Evolutionary conservation across 257 asterid genomes (phyloP), one percentile per base, ranked within the genome.

Genomic region (Lycium barbarum): DNA sequence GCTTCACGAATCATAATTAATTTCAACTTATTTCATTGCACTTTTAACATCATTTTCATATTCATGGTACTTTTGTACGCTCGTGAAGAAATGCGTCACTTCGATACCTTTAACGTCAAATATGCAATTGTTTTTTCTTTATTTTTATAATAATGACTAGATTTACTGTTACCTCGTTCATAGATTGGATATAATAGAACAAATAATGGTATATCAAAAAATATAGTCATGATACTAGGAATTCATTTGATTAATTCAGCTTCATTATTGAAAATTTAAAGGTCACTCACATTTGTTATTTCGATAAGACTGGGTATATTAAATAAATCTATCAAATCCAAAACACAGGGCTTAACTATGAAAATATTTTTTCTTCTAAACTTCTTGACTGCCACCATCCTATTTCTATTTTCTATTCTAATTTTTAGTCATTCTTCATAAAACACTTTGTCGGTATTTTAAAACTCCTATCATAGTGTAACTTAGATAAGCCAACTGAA

Each of bases 71-170:
- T 7, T 67, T 35, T 9, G 14, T 67, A 35, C 2, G 6, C 43
- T 35, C 17, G 1, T 6, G 12, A 67, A 67, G 17, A 26, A 1
- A 4, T 26, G 33, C 33, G 33, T 26, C 7, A 1, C 51, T 17
- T 1, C 0, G 8, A 67, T 14, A 5, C 0, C 0, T 12, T 66
- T 33, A 0, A 33, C 33, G 43, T 26, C 3, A 26, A 65, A 12
- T 66, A 66, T 2, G 2, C 33, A 26, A 26, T 26, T 26, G 33
- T 26, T 26, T 26, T 26, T 26, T n/a, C n/a, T n/a, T n/a, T n/a
- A n/a, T n/a, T 11, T 65, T 33, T 33, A 36, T 6, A 33, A 0
- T 66, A 66, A 15, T 33, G 20, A 33, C 1, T 2, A 66, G 3
- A 26, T 65, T 0, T 65, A 40, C 45, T 5, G 5, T 40, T 40